These are phyloP conservation scores for Dicorynia guianensis DNA, from an alignment of 306 rosid genomes.

Conservation along the genomic window DNA sequence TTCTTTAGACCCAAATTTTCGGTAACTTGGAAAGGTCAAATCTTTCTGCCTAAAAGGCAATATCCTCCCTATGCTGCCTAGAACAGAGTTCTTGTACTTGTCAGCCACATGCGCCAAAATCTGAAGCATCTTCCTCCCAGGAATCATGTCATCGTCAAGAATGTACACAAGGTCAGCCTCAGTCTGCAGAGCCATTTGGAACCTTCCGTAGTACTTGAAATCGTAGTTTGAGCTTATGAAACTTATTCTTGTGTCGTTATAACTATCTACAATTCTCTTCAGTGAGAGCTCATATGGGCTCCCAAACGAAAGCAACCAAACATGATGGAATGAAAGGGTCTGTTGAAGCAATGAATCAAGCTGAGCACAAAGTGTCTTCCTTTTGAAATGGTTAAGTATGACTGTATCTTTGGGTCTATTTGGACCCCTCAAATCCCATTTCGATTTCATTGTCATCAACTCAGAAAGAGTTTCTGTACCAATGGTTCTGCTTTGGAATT, in stretches of 20 bases:
- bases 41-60: conserved; percentile 95
- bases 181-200: conserved; percentile 92
- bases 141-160: conserved; percentile 95
- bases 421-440: conserved; percentile 68
- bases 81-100: conserved; percentile 78
- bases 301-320: conserved; percentile 96
- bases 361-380: conserved; percentile 92
- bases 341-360: conserved; percentile 82
- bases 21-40: conserved; percentile 88
- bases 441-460: conserved; percentile 84
- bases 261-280: conserved; percentile 83
- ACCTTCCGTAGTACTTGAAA: conserved; percentile 97
- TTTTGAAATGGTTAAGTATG: conserved; percentile 87
- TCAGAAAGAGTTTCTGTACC: conserved; percentile 77
- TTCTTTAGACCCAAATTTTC: conserved; percentile 90
- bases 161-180: conserved; percentile 86
- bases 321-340: conserved; percentile 86
- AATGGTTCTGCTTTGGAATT: conserved; percentile 59
- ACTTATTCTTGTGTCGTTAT: conserved; percentile 80
- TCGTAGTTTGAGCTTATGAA: conserved; percentile 90
- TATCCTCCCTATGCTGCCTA: conserved; percentile 95
- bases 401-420: conserved; percentile 77
- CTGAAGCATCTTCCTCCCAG: conserved; percentile 90
- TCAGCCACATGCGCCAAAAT: conserved; percentile 87
- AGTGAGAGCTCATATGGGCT: conserved; percentile 88